phyloP scores from a whole-genome alignment of 805 yeast genomes.

The Yarrowia divulgata region DNA sequence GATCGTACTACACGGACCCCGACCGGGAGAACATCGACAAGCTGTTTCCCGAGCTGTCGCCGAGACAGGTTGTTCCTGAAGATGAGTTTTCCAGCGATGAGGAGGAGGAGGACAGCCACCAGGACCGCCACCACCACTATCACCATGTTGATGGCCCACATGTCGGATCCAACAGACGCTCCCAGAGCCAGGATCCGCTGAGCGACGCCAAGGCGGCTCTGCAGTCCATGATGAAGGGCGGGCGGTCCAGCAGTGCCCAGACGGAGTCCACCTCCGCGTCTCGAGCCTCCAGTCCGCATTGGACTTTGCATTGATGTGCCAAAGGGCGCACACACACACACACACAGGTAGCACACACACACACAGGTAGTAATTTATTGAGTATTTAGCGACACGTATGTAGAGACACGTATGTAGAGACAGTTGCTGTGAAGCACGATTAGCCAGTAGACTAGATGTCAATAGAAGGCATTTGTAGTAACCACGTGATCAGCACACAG shows the following conservation, averaged over 20 bases:
- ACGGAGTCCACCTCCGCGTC: neutral
- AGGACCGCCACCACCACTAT: neutral
- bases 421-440: too few species aligned
- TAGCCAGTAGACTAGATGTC: too few species aligned
- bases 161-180: neutral
- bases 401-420: too few species aligned
- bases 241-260: constrained; percentile 1
- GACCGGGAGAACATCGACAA: constrained; percentile 32
- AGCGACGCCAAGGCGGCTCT: constrained; percentile 38
- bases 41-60: constrained; percentile 37
- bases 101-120: constrained; percentile 9
- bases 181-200: constrained; percentile 20
- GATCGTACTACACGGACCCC: constrained; percentile 29
- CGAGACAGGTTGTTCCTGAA: constrained; percentile 23
- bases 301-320: constrained; percentile 11
- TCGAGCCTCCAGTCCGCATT: constrained; percentile 18
- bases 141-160: too few species aligned
- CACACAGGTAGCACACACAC: too few species aligned
- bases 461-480: too few species aligned
- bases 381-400: too few species aligned
- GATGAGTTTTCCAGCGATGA: constrained; percentile 6
- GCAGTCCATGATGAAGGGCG: constrained; percentile 18
- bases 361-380: constrained; percentile 24
- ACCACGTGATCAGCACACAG: too few species aligned
- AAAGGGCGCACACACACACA: neutral